phyloP scores from a whole-genome alignment of 345 rosid genomes.

The Mallotus nudiflorus region DNA sequence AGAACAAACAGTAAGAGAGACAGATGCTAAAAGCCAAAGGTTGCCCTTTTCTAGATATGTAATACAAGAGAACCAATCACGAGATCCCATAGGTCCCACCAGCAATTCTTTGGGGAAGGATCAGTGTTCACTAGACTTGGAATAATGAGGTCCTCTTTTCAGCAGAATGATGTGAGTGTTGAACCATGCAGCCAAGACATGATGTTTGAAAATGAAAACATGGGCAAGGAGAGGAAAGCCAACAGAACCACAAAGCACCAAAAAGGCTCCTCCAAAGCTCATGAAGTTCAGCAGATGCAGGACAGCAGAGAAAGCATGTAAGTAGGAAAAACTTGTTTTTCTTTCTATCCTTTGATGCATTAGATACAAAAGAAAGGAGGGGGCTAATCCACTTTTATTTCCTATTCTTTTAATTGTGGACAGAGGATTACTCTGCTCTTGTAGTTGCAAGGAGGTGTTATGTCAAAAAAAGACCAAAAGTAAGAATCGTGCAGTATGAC shows the following conservation, averaged over 20 bases:
- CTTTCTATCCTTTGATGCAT: no score
- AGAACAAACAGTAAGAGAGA: conserved; percentile 11
- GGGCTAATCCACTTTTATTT: not conserved
- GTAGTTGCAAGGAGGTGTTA: conserved; percentile 5
- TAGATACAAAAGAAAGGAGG: no score
- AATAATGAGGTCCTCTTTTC: conserved; percentile 38
- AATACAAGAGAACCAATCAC: conserved; percentile 12
- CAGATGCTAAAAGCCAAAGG: not conserved
- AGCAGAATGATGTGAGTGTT: conserved; percentile 32
- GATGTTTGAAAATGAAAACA: conserved; percentile 7
- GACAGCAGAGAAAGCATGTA: not conserved
- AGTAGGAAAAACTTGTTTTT: no score
- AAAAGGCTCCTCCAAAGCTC: not conserved
- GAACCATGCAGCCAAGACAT: conserved; percentile 39
- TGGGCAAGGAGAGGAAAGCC: not conserved
- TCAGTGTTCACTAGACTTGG: not conserved
- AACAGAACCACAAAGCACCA: not conserved
- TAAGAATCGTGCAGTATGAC: not conserved
- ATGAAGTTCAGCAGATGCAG: conserved; percentile 3
- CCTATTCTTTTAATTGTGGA: not conserved
- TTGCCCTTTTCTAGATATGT: conserved; percentile 11
- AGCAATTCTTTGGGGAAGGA: conserved; percentile 1
- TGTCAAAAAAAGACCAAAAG: not conserved
- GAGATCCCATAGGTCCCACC: conserved; percentile 4
- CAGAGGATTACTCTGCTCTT: not conserved